Conservation (phyloP, 2,329 filamentous ascomycete species). For the Scorias spongiosa region DNA sequence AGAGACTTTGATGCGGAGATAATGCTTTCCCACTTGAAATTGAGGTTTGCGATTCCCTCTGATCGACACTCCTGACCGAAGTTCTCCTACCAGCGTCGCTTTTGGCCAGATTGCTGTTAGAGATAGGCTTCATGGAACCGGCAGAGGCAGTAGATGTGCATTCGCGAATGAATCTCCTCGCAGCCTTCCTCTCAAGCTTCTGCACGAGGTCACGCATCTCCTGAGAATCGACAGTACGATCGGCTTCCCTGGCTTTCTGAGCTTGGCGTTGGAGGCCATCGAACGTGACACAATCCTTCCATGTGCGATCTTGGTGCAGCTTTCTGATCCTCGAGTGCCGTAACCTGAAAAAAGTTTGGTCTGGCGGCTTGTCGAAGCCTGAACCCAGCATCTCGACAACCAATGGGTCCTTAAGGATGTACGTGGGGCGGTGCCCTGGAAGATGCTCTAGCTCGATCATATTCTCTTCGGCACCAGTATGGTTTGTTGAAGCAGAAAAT, state of each 20-base stretch:
- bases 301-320: slow-evolving; percentile 60
- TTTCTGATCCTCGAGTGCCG: slow-evolving; percentile 65
- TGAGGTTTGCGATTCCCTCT: too few relatives aligned
- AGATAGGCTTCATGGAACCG: too few relatives aligned
- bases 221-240: slow-evolving; percentile 40
- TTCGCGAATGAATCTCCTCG: slow-evolving; percentile 15
- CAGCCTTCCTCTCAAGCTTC: slow-evolving; percentile 34
- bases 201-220: slow-evolving; percentile 48
- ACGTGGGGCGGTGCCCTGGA: slow-evolving; percentile 14
- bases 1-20: too few relatives aligned
- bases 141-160: slow-evolving; percentile 5
- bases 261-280: slow-evolving; percentile 55
- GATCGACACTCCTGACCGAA: too few relatives aligned
- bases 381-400: slow-evolving; percentile 71
- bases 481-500: slow-evolving; percentile 16
- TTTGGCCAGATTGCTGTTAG: too few relatives aligned
- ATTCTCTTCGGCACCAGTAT: slow-evolving; percentile 10
- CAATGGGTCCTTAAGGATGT: slow-evolving; percentile 52
- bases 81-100: too few relatives aligned
- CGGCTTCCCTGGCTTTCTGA: slow-evolving; percentile 35
- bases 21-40: too few relatives aligned
- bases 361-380: slow-evolving; percentile 58
- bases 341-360: slow-evolving; percentile 56
- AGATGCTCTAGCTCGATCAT: slow-evolving; percentile 10
- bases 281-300: slow-evolving; percentile 53